A percentile compares a stretch with the other conserved stretches of the same genome.
These are phyloP conservation scores for Musa itinerans DNA, from an alignment of 176 grass and related monocot species.

Conservation along the genomic window DNA sequence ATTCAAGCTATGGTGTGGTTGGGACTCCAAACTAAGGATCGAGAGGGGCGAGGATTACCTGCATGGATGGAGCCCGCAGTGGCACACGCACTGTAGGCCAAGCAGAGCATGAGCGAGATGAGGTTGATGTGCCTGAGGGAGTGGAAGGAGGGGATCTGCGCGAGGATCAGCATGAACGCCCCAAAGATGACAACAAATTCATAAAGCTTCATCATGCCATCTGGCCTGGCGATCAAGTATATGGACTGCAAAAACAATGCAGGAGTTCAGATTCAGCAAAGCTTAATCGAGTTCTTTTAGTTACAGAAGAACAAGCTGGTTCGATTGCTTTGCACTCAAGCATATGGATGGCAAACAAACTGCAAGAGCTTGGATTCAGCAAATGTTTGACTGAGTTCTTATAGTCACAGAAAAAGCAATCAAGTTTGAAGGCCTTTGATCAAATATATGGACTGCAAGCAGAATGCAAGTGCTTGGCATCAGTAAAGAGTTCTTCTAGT, in stretches of 20 bases:
- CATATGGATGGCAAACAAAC: too few relatives aligned
- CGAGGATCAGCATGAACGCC: conserved; percentile 56
- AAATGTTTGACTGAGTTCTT: too few relatives aligned
- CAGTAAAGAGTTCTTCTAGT: too few relatives aligned
- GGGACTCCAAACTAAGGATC: not conserved
- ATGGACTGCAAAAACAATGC: conserved; percentile 41
- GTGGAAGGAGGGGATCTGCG: conserved; percentile 90
- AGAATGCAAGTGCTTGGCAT: too few relatives aligned
- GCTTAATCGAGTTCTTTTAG: not conserved
- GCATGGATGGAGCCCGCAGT: conserved; percentile 74
- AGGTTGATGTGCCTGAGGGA: conserved; percentile 89
- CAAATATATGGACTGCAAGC: too few relatives aligned
- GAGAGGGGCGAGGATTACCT: conserved; percentile 12
- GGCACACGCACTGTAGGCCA: conserved; percentile 72
- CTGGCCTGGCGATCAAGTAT: conserved; percentile 57
- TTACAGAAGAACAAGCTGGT: too few relatives aligned
- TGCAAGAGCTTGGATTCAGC: too few relatives aligned
- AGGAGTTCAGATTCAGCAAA: not conserved
- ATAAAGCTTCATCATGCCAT: conserved; percentile 72
- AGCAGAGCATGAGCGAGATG: conserved; percentile 59
- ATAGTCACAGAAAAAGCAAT: too few relatives aligned
- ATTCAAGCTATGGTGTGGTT: not conserved
- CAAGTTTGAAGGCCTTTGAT: too few relatives aligned
- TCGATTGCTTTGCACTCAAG: too few relatives aligned
- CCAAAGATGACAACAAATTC: conserved; percentile 88